Base-by-base conservation (phyloP, 176 grass and related monocot genomes). In the Dactylis glomerata region DNA sequence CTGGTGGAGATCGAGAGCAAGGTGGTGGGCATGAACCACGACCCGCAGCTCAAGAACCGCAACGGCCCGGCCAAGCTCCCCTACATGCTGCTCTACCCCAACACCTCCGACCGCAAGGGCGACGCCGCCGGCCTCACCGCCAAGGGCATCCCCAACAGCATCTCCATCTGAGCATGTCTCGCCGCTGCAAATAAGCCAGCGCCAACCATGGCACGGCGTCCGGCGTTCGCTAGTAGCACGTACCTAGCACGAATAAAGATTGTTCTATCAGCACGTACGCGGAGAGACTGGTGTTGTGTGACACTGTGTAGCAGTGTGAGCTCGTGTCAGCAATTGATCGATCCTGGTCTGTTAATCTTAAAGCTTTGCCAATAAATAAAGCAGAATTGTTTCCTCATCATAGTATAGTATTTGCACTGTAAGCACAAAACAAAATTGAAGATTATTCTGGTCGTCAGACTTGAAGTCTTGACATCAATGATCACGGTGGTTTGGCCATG, bases 61-160 rank as follows among this genome's bases (percentile, higher is more conserved):
- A 88, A 42, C 5, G 93, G 93, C 1, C 90, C 93, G 0, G 88
- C 84, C 13, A 47, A 92, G 80, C 28, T 92, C 44, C 93, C 93
- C 3, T 95, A 95, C 82, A 92, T 71, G 86, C 76, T 96, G 86
- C 87, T 96, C 5, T 96, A 91, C 71, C 94, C 94, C 2, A 95
- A 92, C 82, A 95, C 93, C n/a, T 94, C 92, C 1, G 82, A 95
- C 75, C 6, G 0, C 67, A 86, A 27, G 0, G 81, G 82, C 67
- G 69, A 63, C 12, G 88, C 81, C 19, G 86, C 76, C 2, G 90
- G 93, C 12, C 61, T 95, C 74, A 76, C 83, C 13, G 88, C 82
- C 42, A 92, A 82, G 83, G 94, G 94, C 55, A 93, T 93, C 15
- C 94, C 94, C 42, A 96, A 96, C 86, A 96, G 94, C 81, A 79